Evolutionary conservation across 2,329 filamentous ascomycete species (phyloP), one percentile per base, ranked within the genome.

Genomic region (Samsoniella hepiali): DNA sequence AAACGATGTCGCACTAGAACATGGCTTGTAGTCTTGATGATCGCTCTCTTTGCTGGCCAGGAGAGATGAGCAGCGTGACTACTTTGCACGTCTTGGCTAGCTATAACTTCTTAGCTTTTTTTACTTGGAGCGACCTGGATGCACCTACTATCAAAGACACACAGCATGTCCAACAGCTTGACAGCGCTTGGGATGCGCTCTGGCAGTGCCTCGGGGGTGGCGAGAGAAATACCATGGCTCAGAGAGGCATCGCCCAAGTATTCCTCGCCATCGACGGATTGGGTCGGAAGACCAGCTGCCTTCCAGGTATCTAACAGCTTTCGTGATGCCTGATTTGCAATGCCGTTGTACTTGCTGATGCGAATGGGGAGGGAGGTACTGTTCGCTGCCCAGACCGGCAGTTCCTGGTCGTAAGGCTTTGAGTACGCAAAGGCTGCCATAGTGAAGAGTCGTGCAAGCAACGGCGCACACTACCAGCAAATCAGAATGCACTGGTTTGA

Each of bases 401-500:
- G n/a, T 5, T 54, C 22, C n/a, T 38, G n/a, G 22, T 27, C 22
- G n/a, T 27, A 40, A 2, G 51, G 34, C n/a, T 40, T 38, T 9
- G 51, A 54, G 22, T 54, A 17, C 17, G 13, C 22, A 15, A 40
- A 54, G 32, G 7, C 15, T 8, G 62, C 58, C 29, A 65, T 65
- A 45, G 57, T 54, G 45, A 64, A 65, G 36, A 38, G 9, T 8
- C 9, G 10, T 10, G 36, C 36, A 38, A 10, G 36, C 36, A 10
- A 38, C 36, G 36, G 3, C 11, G 7, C 36, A 10, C 36, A 38
- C 9, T 10, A 10, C 9, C 10, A 10, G 10, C 9, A 38, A 10
- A 3, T 38, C 11, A 10, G 1, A 11, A 11, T 2, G 10, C 2
- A 10, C 3, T 38, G 36, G 9, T 38, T 38, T 11, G 36, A 10